phyloP scores from a whole-genome alignment of 2,329 filamentous ascomycete species.

The Aspergillus eucalypticola region DNA sequence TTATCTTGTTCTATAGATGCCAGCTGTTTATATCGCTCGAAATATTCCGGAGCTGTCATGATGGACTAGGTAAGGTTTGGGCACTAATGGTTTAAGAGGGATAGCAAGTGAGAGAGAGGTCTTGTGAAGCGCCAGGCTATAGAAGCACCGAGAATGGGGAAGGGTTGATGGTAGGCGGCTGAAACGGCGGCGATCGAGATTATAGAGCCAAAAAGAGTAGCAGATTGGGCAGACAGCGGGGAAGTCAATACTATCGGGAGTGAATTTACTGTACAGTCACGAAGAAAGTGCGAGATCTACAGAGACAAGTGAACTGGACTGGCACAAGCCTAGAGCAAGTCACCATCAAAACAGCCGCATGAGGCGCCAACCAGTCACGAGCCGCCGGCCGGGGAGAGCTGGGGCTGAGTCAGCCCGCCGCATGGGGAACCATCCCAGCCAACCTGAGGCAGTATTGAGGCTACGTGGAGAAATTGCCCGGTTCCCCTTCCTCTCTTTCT shows the following conservation, averaged over 20 bases:
- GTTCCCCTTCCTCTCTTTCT: constrained; percentile 6
- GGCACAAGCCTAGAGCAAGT: not conserved
- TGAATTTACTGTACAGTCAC: not conserved
- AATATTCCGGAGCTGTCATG: constrained; percentile 37
- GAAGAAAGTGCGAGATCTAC: not conserved
- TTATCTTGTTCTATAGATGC: constrained; percentile 48
- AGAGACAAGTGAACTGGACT: not conserved
- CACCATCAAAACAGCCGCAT: not conserved
- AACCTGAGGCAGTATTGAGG: constrained; percentile 2
- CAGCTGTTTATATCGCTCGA: constrained; percentile 48
- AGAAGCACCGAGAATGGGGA: not conserved
- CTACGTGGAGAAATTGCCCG: constrained; percentile 30
- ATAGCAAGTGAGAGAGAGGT: not conserved
- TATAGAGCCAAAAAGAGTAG: not conserved
- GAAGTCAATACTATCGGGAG: not conserved
- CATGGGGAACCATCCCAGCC: constrained; percentile 16
- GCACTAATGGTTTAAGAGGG: constrained; percentile 6
- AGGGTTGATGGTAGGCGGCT: not conserved
- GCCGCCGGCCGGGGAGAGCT: constrained; percentile 4
- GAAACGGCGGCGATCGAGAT: not conserved
- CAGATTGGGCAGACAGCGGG: not conserved
- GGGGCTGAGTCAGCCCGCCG: constrained; percentile 21
- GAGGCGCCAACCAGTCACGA: not conserved
- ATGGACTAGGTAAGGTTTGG: constrained; percentile 19
- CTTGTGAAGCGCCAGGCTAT: not conserved